Percentiles rank a stretch among this genome's conserved stretches.
phyloP scores from a whole-genome alignment of 768 basidiomycete genomes.

The Termitomyces sp. region DNA sequence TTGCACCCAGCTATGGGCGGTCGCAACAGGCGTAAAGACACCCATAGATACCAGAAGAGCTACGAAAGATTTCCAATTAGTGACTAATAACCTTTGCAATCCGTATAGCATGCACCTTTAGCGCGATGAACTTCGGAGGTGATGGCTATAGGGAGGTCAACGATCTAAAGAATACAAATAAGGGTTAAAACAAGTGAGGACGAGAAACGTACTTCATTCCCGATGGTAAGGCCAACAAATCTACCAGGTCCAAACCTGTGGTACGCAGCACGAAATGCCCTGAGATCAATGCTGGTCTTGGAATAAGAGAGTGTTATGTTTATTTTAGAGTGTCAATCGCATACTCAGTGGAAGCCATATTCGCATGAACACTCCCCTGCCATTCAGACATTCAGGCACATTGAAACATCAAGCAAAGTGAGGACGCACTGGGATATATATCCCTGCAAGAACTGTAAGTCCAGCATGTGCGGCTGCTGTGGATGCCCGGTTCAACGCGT shows the following conservation, averaged over 20 bases:
- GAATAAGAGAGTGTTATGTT: background rate
- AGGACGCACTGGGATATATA: conserved; percentile 23
- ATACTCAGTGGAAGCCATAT: conserved; percentile 1
- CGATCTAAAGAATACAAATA: conserved; percentile 8
- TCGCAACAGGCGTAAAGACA: conserved; percentile 28
- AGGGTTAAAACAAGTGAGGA: background rate
- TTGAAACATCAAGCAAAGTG: background rate
- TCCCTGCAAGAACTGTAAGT: conserved; percentile 29
- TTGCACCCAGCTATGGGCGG: conserved; percentile 31
- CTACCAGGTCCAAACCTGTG: conserved; percentile 23
- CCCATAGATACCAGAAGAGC: conserved; percentile 25
- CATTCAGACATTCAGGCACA: background rate
- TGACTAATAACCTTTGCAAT: background rate
- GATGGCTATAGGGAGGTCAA: conserved; percentile 24
- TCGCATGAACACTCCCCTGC: background rate
- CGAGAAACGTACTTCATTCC: conserved; percentile 24
- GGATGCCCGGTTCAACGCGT: conserved; percentile 28
- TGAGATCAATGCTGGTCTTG: conserved; percentile 25
- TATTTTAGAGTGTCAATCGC: background rate
- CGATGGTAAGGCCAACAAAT: conserved; percentile 29
- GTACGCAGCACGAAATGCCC: conserved; percentile 25
- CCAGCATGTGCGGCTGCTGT: conserved; percentile 25
- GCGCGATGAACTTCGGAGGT: conserved; percentile 28
- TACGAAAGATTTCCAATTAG: background rate
- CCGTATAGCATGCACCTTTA: conserved; percentile 19